Conservation (phyloP, 2,329 filamentous ascomycete genomes). For the Stenocarpella maydis region DNA sequence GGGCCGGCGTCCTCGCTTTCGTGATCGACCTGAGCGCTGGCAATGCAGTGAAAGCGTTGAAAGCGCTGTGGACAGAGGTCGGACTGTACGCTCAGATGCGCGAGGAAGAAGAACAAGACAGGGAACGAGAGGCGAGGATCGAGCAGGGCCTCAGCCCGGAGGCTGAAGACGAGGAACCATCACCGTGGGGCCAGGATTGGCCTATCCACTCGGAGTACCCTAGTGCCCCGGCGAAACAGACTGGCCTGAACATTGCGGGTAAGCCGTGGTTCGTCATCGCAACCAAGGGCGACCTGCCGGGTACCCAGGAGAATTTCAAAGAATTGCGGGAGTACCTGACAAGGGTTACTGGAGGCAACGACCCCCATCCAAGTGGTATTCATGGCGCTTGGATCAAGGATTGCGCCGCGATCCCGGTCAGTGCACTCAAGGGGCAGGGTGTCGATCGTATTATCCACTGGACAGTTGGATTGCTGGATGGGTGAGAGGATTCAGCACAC, state of each 20-base stretch:
- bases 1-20: constrained; percentile 91
- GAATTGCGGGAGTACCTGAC: constrained; percentile 75
- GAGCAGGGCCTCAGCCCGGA: constrained; percentile 65
- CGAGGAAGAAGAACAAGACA: constrained; percentile 74
- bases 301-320: constrained; percentile 80
- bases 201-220: constrained; percentile 45
- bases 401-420: constrained; percentile 81
- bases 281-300: constrained; percentile 86
- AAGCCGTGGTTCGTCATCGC: constrained; percentile 98
- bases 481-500: background rate
- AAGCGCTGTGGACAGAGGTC: constrained; percentile 89
- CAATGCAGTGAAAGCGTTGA: constrained; percentile 80
- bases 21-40: constrained; percentile 86
- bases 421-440: constrained; percentile 87
- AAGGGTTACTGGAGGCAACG: constrained; percentile 66
- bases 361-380: constrained; percentile 76
- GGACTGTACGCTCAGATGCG: constrained; percentile 83
- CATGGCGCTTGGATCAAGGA: constrained; percentile 65
- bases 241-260: constrained; percentile 77
- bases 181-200: constrained; percentile 37
- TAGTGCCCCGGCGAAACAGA: constrained; percentile 39
- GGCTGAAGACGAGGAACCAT: constrained; percentile 39
- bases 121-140: constrained; percentile 64
- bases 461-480: constrained; percentile 73
- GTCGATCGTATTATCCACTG: constrained; percentile 78